Percentiles rank a stretch among this genome's conserved stretches.
Conservation (phyloP, 768 basidiomycete genomes). For the Leccinum arenicola region DNA sequence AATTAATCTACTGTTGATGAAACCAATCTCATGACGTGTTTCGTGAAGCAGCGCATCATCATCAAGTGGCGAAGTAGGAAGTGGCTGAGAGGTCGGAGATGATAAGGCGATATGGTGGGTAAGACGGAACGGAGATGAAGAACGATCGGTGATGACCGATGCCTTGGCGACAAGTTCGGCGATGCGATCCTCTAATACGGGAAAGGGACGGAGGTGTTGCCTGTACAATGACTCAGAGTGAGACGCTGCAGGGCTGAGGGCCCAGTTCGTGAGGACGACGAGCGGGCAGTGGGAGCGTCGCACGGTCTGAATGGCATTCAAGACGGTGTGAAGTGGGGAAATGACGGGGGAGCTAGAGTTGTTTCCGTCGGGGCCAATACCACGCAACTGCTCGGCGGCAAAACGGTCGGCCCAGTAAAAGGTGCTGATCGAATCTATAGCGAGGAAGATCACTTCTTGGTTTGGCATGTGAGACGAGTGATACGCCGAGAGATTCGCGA, state of each 20-base stretch:
- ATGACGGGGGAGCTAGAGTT: constrained; percentile 6
- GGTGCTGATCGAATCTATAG: constrained; percentile 72
- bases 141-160: constrained; percentile 9
- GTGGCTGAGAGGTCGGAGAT: constrained; percentile 17
- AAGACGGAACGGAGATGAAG: constrained; percentile 30
- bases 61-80: constrained; percentile 14
- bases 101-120: constrained; percentile 41
- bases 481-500: constrained; percentile 55
- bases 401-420: constrained; percentile 81
- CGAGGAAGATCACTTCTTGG: constrained; percentile 60
- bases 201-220: constrained; percentile 53
- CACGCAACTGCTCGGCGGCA: constrained; percentile 50
- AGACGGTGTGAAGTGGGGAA: constrained; percentile 45
- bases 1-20: constrained; percentile 19
- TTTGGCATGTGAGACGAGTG: constrained; percentile 47
- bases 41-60: constrained; percentile 17
- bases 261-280: constrained; percentile 64
- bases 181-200: constrained; percentile 23
- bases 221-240: constrained; percentile 36
- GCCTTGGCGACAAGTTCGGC: constrained; percentile 15
- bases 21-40: constrained; percentile 19
- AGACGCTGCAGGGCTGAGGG: constrained; percentile 32
- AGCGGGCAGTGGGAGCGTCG: constrained; percentile 49
- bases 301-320: constrained; percentile 46
- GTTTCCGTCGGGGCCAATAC: constrained; percentile 10